These are phyloP conservation scores for Abortiporus biennis DNA, from an alignment of 1,284 basidiomycete genomes.

Conservation along the genomic window DNA sequence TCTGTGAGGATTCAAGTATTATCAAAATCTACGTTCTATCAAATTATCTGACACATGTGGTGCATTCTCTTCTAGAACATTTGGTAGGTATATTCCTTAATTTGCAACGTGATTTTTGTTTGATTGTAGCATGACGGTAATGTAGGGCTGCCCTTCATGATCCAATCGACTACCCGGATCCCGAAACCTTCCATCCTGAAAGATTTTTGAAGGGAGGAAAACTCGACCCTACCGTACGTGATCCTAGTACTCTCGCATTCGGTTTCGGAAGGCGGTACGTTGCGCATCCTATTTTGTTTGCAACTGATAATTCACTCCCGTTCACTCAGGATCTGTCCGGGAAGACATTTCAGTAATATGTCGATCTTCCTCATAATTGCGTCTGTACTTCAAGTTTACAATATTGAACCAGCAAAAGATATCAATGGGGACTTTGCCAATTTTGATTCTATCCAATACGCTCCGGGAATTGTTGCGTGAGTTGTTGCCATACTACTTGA, in stretches of 20 bases:
- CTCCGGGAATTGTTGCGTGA: background rate
- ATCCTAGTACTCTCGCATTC: constrained; percentile 6
- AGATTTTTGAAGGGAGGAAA: constrained; percentile 4
- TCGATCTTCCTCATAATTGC: background rate
- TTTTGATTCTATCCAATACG: background rate
- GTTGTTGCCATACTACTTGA: background rate
- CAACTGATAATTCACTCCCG: background rate
- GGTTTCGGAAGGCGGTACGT: constrained; percentile 10
- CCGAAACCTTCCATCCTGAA: constrained; percentile 5
- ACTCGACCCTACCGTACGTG: constrained; percentile 1
- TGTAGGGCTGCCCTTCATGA: constrained; percentile 10
- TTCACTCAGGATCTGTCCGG: constrained; percentile 3
- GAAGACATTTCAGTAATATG: background rate
- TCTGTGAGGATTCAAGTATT: background rate
- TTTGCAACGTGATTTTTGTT: background rate
- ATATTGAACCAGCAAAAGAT: background rate
- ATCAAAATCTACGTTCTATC: background rate
- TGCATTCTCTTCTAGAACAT: background rate
- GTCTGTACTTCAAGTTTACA: constrained; percentile 4
- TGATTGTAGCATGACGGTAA: too few relatives aligned
- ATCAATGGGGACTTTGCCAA: background rate
- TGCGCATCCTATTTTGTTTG: background rate
- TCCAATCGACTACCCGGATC: constrained; percentile 6
- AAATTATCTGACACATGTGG: background rate
- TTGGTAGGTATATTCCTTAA: constrained; percentile 1